Base-by-base conservation (phyloP, 2,329 filamentous ascomycete species). In the Stagonosporopsis vannaccii region DNA sequence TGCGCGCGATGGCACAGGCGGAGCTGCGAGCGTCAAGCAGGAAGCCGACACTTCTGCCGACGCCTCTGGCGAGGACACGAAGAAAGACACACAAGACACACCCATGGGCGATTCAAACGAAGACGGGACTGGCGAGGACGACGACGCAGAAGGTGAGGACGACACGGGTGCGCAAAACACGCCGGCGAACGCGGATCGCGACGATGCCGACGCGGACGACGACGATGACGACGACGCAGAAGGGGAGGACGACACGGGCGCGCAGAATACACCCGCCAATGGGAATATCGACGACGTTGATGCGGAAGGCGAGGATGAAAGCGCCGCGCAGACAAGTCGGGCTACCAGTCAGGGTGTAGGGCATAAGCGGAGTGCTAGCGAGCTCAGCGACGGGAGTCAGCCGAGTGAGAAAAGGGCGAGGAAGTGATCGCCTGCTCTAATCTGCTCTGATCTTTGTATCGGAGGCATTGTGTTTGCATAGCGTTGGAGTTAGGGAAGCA, bases 321-420 rank as follows among this genome's bases (percentile, higher is more conserved):
- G 67, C 37, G 63, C 63, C 35, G 65, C 64, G 50, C 68, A 72
- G 51, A 63, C 65, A 30, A 70, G 66, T 51, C 60, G 68, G 19
- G 73, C 65, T 3, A 68, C 63, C 8, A 72, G 68, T 46, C 61
- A 62, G 13, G 63, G 68, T 11, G 60, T 56, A 12, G 71, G 71
- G 0, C 88, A 90, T 61, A 96, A 96, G 79, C 85, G 92, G 56
- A 95, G 91, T 72, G 91, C 91, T 1, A 96, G 91, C 73, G 90
- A 92, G 28, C 74, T 96, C 49, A 94, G 90, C 73, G 80, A 82
- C 48, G 66, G 59, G 35, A 77, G 75, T 56, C 63, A 58, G 45
- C 60, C 65, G 60, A 73, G 72, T 51, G 63, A 55, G 25, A 77
- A 76, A 61, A 61, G 74, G 56, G 62, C 53, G 47, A 69, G 67